Conservation (phyloP, 106 monocot species). For the Dioscorea alata region DNA sequence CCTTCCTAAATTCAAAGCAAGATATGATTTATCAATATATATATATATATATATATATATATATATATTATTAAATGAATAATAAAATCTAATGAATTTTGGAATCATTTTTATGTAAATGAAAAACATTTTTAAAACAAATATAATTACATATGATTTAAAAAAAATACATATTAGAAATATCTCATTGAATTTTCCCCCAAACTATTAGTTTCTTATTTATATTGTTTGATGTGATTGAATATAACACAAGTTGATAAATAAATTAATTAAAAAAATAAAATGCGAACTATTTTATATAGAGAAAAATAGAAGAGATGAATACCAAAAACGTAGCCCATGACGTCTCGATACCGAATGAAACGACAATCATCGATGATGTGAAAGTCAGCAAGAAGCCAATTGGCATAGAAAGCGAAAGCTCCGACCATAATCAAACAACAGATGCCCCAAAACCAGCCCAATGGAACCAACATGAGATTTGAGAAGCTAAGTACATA, state of each 20-base stretch:
- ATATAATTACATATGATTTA: too few species aligned
- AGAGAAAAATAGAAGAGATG: background rate
- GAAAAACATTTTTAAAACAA: too few species aligned
- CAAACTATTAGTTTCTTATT: background rate
- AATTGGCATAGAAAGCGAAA: constrained; percentile 46
- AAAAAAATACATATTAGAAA: too few species aligned
- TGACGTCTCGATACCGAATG: constrained; percentile 57
- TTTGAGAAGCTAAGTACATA: constrained; percentile 65
- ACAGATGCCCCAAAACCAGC: constrained; percentile 44
- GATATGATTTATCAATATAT: too few species aligned
- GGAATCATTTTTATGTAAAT: too few species aligned
- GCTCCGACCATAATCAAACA: constrained; percentile 25
- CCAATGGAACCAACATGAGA: constrained; percentile 51
- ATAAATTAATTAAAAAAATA: too few species aligned
- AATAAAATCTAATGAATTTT: too few species aligned
- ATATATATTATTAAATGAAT: background rate
- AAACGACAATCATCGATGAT: constrained; percentile 38
- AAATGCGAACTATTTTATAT: too few species aligned
- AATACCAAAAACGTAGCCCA: constrained; percentile 46
- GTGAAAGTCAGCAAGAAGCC: constrained; percentile 47
- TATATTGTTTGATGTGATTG: background rate
- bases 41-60: too few species aligned
- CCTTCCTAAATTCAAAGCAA: constrained; percentile 27
- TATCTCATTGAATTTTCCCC: too few species aligned
- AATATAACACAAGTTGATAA: background rate